Conservation (phyloP, 1,284 basidiomycete genomes). For the Ceratobasidium sp. region DNA sequence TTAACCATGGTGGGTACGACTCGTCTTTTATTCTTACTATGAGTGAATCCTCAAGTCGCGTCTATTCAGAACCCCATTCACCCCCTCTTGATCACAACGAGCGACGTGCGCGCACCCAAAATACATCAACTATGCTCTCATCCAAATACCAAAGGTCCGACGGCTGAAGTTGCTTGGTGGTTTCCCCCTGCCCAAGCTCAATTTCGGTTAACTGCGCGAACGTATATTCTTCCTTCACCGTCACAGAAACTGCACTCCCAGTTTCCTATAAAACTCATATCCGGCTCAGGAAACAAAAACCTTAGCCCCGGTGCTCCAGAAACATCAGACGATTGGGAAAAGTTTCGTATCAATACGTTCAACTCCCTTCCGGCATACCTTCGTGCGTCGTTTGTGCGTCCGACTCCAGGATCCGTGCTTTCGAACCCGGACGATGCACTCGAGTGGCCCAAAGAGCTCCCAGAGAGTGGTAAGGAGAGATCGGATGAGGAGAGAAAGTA, state of each 20-base stretch:
- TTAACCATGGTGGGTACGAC: neutral
- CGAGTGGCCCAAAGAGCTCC: constrained; percentile 49
- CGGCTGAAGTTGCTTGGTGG: constrained; percentile 50
- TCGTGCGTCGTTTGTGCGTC: constrained; percentile 48
- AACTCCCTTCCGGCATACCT: constrained; percentile 46
- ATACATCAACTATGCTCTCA: constrained; percentile 43
- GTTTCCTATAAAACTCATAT: constrained; percentile 38
- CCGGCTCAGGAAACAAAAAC: neutral
- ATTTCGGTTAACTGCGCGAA: constrained; percentile 47
- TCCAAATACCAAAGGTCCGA: constrained; percentile 30
- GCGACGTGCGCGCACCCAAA: constrained; percentile 50
- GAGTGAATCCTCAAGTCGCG: neutral
- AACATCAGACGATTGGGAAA: constrained; percentile 45
- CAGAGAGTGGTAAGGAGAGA: constrained; percentile 41
- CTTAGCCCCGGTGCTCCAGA: constrained; percentile 18
- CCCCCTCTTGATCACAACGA: constrained; percentile 49
- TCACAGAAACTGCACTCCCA: constrained; percentile 39
- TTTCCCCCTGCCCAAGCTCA: constrained; percentile 45
- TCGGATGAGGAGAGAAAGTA: constrained; percentile 45
- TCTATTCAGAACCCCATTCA: constrained; percentile 6
- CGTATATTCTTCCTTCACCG: constrained; percentile 48
- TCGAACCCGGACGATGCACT: constrained; percentile 44
- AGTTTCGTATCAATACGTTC: constrained; percentile 47
- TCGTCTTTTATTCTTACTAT: neutral
- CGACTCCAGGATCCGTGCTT: constrained; percentile 46